Conservation (phyloP, 192 early-diverging fungal genomes). For the Nowakowskiella sp. region DNA sequence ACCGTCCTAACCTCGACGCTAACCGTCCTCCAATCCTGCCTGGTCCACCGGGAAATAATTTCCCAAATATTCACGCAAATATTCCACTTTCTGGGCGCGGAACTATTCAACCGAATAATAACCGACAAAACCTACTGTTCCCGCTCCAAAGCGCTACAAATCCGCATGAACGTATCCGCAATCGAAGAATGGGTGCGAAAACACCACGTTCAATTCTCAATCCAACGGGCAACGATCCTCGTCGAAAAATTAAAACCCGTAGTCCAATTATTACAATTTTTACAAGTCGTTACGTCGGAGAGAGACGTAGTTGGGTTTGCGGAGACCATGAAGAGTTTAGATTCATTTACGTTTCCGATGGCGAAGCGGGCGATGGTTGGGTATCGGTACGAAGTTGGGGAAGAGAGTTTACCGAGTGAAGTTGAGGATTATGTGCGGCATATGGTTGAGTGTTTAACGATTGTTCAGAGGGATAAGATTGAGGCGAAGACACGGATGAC, state of each 20-base stretch:
- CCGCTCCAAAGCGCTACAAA: constrained; percentile 73
- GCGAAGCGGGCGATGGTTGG: constrained; percentile 60
- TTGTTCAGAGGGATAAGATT: too few relatives aligned
- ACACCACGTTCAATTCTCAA: constrained; percentile 31
- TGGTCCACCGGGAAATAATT: constrained; percentile 67
- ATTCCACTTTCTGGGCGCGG: constrained; percentile 66
- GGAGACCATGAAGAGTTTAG: constrained; percentile 58
- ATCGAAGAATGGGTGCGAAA: constrained; percentile 80
- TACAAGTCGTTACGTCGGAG: constrained; percentile 72
- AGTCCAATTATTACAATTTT: constrained; percentile 71
- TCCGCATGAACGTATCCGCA: constrained; percentile 72
- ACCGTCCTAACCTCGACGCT: constrained; percentile 61
- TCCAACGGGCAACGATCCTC: constrained; percentile 2
- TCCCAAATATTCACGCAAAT: constrained; percentile 67
- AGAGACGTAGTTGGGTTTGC: constrained; percentile 66
- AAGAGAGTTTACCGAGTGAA: constrained; percentile 59
- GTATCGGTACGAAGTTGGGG: constrained; percentile 87
- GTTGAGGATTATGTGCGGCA: constrained; percentile 68
- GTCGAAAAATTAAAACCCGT: constrained; percentile 55
- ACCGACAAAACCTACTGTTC: constrained; percentile 63
- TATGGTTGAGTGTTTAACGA: constrained; percentile 51
- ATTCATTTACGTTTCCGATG: constrained; percentile 47
- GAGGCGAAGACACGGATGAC: not conserved
- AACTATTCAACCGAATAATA: constrained; percentile 82
- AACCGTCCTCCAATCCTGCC: constrained; percentile 59